Percentiles rank a stretch among this genome's conserved stretches.
These are phyloP conservation scores for Termitomyces sp. DNA, from an alignment of 1,284 basidiomycete genomes.

Conservation along the genomic window DNA sequence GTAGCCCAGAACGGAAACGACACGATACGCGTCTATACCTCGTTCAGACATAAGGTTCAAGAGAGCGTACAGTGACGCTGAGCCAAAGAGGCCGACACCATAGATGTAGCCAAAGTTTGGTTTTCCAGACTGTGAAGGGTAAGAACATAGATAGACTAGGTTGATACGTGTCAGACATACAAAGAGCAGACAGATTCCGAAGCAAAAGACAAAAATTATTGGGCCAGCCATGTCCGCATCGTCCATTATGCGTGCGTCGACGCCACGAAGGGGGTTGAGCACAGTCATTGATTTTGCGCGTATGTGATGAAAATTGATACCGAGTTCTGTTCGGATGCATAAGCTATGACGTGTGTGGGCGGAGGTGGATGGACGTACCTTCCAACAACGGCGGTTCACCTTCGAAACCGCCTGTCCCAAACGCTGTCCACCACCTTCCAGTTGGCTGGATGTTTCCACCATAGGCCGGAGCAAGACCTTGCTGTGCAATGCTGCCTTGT, in stretches of 20 bases:
- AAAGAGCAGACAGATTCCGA: conserved; percentile 86
- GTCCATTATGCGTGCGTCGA: conserved; percentile 98
- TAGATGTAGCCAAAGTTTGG: conserved; percentile 99
- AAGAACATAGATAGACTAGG: conserved; percentile 4
- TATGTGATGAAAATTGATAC: conserved; percentile 97
- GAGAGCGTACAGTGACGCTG: conserved; percentile 90
- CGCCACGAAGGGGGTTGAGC: conserved; percentile 83
- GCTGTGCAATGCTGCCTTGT: conserved; percentile 50
- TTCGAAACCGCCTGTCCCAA: conserved; percentile 93
- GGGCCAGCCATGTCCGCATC: conserved; percentile 98
- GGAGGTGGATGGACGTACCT: conserved; percentile 46
- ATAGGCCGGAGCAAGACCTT: conserved; percentile 43
- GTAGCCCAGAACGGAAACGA: conserved; percentile 94
- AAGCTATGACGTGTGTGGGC: not conserved
- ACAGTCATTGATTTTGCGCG: conserved; percentile 92
- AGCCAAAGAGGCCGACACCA: conserved; percentile 93
- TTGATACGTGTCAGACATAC: conserved; percentile 46
- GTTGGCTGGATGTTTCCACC: conserved; percentile 68
- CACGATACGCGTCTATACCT: conserved; percentile 94
- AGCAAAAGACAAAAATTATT: conserved; percentile 90
- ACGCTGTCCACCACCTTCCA: conserved; percentile 90
- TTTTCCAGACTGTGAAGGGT: conserved; percentile 78
- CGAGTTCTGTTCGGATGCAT: conserved; percentile 67
- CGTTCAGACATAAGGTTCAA: conserved; percentile 97
- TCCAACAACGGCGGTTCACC: conserved; percentile 90